Percentiles rank a stretch among this genome's conserved stretches.
Conservation (phyloP, 371 early-diverging fungal species). For the Lichtheimia corymbifera region DNA sequence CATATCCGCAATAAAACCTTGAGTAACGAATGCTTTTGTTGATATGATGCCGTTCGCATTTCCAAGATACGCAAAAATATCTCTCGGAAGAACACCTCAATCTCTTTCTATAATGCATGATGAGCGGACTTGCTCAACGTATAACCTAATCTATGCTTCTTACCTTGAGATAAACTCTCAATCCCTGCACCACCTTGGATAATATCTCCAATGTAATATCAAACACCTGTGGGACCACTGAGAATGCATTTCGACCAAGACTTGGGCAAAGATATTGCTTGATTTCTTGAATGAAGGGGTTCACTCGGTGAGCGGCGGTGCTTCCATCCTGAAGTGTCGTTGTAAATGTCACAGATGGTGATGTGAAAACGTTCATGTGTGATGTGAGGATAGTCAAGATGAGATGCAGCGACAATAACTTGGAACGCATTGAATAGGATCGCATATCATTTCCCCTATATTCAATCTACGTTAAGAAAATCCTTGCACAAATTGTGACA, state of each 20-base stretch:
- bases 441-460: slow-evolving; percentile 50
- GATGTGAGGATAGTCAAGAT: slow-evolving; percentile 59
- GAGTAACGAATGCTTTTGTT: slow-evolving; percentile 53
- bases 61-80: slow-evolving; percentile 73
- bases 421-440: slow-evolving; percentile 65
- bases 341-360: slow-evolving; percentile 39
- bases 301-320: slow-evolving; percentile 21
- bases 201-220: slow-evolving; percentile 84
- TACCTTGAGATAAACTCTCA: slow-evolving; percentile 73
- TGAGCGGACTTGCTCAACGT: too few species aligned
- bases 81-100: slow-evolving; percentile 75
- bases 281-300: slow-evolving; percentile 76
- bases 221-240: slow-evolving; percentile 78
- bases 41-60: slow-evolving; percentile 57
- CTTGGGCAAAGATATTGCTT: slow-evolving; percentile 85
- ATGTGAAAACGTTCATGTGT: slow-evolving; percentile 60
- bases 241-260: slow-evolving; percentile 77
- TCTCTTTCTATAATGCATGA: slow-evolving; percentile 50
- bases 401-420: slow-evolving; percentile 62
- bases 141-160: not conserved
- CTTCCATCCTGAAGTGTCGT: slow-evolving; percentile 19
- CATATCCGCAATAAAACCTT: slow-evolving; percentile 55
- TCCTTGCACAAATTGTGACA: not conserved
- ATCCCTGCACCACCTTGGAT: slow-evolving; percentile 68
- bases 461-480: not conserved